These are phyloP conservation scores for Leccinum incarnatum DNA, from an alignment of 768 basidiomycete species.

Conservation along the genomic window DNA sequence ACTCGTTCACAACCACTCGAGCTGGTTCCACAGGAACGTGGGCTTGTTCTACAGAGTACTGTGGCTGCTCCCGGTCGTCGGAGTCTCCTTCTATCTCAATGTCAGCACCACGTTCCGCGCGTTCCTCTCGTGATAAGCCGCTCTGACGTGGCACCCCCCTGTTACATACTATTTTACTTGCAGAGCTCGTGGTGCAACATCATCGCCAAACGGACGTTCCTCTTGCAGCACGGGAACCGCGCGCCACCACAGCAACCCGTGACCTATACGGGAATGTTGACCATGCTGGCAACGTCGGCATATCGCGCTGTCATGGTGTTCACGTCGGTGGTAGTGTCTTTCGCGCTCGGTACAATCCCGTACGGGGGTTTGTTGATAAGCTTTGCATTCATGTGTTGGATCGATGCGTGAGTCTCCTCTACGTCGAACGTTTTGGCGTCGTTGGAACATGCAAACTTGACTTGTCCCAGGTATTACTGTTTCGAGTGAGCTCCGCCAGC, in stretches of 20 bases:
- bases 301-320: slow-evolving; percentile 81
- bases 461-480: slow-evolving; percentile 71
- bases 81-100: slow-evolving; percentile 76
- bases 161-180: background rate
- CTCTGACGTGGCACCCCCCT: slow-evolving; percentile 9
- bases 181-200: slow-evolving; percentile 77
- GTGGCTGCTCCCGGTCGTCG: slow-evolving; percentile 79
- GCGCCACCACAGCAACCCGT: slow-evolving; percentile 50
- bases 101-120: slow-evolving; percentile 42
- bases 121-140: slow-evolving; percentile 6
- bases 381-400: slow-evolving; percentile 80
- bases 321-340: slow-evolving; percentile 70
- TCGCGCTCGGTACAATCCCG: slow-evolving; percentile 62
- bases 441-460: slow-evolving; percentile 3
- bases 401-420: slow-evolving; percentile 68
- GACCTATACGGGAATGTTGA: slow-evolving; percentile 69
- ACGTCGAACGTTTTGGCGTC: background rate
- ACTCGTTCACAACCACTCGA: slow-evolving; percentile 57
- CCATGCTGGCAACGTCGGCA: slow-evolving; percentile 72
- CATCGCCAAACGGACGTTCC: slow-evolving; percentile 72
- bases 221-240: slow-evolving; percentile 66
- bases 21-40: slow-evolving; percentile 69
- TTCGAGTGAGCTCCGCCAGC: slow-evolving; percentile 62
- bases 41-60: slow-evolving; percentile 74
- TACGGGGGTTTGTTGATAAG: slow-evolving; percentile 56